Base-by-base conservation (phyloP, 192 early-diverging fungal species). In the Umbelopsis sp. region DNA sequence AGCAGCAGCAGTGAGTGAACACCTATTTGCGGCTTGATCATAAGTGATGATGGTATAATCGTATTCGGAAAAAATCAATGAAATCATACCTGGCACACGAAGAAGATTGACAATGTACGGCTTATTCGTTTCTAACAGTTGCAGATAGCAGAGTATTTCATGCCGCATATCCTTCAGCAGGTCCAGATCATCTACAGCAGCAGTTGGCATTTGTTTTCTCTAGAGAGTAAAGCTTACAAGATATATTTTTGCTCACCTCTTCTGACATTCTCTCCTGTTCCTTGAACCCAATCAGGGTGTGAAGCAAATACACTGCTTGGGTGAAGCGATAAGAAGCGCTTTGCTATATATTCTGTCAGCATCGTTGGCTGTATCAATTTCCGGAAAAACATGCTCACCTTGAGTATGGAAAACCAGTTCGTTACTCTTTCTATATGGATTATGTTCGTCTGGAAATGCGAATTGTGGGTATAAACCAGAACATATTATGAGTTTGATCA, bases 381-480 rank as follows among this genome's bases (percentile, higher is more conserved):
- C 2, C 3, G 7, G 17, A 20, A 6, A 8, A 1, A 5, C 0
- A 12, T 62, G 25, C 50, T 84, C 88, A 68, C 77, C 59, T 66
- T 82, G 81, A 0, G 90, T 90, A 71, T 91, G 90, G 65, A 83
- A 91, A 17, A 89, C 71, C 65, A 88, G 65, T 54, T 91, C 87
- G 14, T 72, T 76, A 25, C 68, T 74, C 45, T 78, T 81, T 32
- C 89, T 32, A 67, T 76, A 65, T 17, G 75, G 76, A 65, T 91
- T 91, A n/a, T 86, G 80, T n/a, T 88, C 87, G 68, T 91, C 90
- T 16, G 85, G 74, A 65, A 90, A 76, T 20, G 90, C 88, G 43
- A 91, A 51, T 74, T 91, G 81, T 2, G 90, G 90, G 68, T 91
- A 91, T 17, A 91, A 71, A 9, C 90, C 85, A 11, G 85, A 88